A percentile compares a stretch with the other conserved stretches of the same genome.
These are phyloP conservation scores for Termitomyces titanicus DNA, from an alignment of 768 basidiomycete species.

Conservation along the genomic window DNA sequence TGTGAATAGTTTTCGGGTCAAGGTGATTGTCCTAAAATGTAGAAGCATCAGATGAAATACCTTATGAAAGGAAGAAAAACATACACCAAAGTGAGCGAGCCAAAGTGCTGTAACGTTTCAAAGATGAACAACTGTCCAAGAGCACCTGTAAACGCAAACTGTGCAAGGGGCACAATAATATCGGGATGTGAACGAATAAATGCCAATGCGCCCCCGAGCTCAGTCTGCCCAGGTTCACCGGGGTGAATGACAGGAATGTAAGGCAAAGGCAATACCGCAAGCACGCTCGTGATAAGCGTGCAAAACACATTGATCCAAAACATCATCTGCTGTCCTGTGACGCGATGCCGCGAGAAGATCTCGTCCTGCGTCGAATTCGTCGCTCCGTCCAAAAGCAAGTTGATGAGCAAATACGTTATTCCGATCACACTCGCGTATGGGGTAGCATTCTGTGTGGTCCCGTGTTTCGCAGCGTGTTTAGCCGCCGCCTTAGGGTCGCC, in stretches of 20 bases:
- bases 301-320: conserved; percentile 93
- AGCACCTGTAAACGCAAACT: conserved; percentile 88
- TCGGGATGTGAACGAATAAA: conserved; percentile 81
- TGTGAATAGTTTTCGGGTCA: conserved; percentile 95
- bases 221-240: conserved; percentile 50
- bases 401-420: conserved; percentile 72
- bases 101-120: conserved; percentile 90
- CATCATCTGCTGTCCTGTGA: conserved; percentile 97
- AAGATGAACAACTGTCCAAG: conserved; percentile 98
- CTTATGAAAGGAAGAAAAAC: background rate
- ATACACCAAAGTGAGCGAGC: conserved; percentile 84
- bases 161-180: conserved; percentile 66
- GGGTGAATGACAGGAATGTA: conserved; percentile 83
- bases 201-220: conserved; percentile 62
- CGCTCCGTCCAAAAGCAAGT: conserved; percentile 88
- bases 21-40: conserved; percentile 75
- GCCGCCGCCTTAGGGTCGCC: conserved; percentile 53
- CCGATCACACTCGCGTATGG: conserved; percentile 67
- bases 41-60: conserved; percentile 5
- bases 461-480: conserved; percentile 31
- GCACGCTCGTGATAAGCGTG: conserved; percentile 64
- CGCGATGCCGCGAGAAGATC: conserved; percentile 76
- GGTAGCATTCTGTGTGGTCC: conserved; percentile 27
- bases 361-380: conserved; percentile 97
- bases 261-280: conserved; percentile 73